Conservation (phyloP, 1,139 yeast species). For the Pichia sp. region DNA sequence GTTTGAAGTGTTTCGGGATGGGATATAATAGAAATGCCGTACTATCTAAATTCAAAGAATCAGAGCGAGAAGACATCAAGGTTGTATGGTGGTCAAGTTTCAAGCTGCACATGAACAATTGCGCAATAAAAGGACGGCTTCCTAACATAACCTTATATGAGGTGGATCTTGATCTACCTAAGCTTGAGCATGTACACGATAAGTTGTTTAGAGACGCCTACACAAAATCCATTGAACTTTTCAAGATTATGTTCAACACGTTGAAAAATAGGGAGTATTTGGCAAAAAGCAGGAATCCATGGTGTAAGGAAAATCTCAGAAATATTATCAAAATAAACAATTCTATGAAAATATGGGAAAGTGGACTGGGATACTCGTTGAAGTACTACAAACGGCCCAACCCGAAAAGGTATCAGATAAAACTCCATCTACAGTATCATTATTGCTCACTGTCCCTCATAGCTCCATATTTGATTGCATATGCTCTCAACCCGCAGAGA, state of each 20-base stretch:
- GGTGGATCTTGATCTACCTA: conserved; percentile 27
- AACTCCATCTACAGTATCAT: conserved; percentile 32
- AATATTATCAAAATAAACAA: conserved; percentile 29
- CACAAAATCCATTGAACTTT: conserved; percentile 26
- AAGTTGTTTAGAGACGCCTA: conserved; percentile 27
- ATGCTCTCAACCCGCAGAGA: conserved; percentile 25
- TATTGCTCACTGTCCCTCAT: conserved; percentile 31
- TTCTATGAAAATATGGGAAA: conserved; percentile 26
- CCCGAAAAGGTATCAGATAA: conserved; percentile 31
- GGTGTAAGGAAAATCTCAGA: conserved; percentile 31
- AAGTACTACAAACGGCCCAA: conserved; percentile 16
- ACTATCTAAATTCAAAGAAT: conserved; percentile 18
- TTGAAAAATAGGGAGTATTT: conserved; percentile 30
- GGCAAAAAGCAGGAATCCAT: conserved; percentile 28
- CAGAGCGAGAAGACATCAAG: conserved; percentile 25
- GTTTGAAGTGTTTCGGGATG: conserved; percentile 36
- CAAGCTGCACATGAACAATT: conserved; percentile 31
- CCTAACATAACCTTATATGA: conserved; percentile 33
- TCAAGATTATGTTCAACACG: conserved; percentile 30
- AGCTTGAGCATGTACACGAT: conserved; percentile 19
- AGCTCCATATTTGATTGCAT: conserved; percentile 34
- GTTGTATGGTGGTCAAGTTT: conserved; percentile 33
- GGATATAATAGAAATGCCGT: conserved; percentile 34
- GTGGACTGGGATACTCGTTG: conserved; percentile 17
- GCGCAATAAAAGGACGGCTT: conserved; percentile 34